Percentiles rank a stretch among this genome's conserved stretches.
These are phyloP conservation scores for Phytophthora fragariae DNA, from an alignment of 352 stramenopile species.

Conservation along the genomic window DNA sequence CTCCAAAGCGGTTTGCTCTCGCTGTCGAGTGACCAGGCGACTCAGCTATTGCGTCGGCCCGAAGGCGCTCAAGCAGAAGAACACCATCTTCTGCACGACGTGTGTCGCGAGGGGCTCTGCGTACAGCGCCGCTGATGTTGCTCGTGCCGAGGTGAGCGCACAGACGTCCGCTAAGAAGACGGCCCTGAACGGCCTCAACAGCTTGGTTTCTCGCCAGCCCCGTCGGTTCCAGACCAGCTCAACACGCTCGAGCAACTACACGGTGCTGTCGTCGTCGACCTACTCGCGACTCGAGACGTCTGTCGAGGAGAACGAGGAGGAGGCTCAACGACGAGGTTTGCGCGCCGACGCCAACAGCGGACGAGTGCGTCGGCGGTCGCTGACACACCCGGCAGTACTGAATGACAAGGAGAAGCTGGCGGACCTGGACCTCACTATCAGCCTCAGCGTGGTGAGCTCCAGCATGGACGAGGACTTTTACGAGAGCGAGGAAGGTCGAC, in stretches of 20 bases:
- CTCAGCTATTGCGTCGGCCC: conserved; percentile 50
- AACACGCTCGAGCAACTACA: conserved; percentile 27
- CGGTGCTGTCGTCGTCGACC: conserved; percentile 21
- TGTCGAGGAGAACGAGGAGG: conserved; percentile 25
- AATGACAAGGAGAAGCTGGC: conserved; percentile 20
- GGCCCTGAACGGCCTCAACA: conserved; percentile 27
- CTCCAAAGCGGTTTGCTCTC: conserved; percentile 41
- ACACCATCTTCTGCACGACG: conserved; percentile 63
- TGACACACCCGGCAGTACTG: conserved; percentile 25
- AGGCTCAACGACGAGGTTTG: conserved; percentile 17
- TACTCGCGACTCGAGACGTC: conserved; percentile 23
- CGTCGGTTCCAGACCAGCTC: conserved; percentile 22
- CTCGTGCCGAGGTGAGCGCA: conserved; percentile 42
- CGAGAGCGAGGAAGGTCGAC: conserved; percentile 29
- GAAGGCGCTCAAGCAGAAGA: conserved; percentile 43
- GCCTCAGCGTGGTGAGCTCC: conserved; percentile 26
- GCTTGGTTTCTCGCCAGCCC: conserved; percentile 33
- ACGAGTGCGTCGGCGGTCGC: conserved; percentile 21
- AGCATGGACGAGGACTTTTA: conserved; percentile 28
- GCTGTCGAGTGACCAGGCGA: conserved; percentile 50
- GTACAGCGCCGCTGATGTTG: conserved; percentile 49
- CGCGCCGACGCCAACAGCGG: conserved; percentile 1
- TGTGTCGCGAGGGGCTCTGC: conserved; percentile 48
- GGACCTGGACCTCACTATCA: conserved; percentile 24
- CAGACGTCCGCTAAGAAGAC: conserved; percentile 20